Conservation (phyloP, 306 rosid species). For the Vachellia pachyceras region DNA sequence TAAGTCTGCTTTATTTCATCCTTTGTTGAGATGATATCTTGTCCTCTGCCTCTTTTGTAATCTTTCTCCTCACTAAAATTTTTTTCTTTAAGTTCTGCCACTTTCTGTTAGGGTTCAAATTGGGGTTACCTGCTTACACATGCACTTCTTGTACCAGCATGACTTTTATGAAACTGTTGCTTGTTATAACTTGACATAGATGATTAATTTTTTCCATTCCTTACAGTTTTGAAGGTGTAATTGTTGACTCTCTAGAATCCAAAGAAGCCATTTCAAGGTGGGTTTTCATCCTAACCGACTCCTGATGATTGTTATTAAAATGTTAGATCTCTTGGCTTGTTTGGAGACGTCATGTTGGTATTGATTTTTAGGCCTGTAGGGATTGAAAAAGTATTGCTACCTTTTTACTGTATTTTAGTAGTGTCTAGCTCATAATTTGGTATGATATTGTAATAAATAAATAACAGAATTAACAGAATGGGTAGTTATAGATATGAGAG, state of each 20-base stretch:
- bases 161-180: not conserved
- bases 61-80: not conserved
- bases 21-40: not conserved
- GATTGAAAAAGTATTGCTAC: conserved; percentile 20
- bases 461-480: too few relatives aligned
- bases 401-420: conserved; percentile 8
- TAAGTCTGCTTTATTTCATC: not conserved
- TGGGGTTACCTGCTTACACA: conserved; percentile 3
- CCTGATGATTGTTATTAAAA: conserved; percentile 14
- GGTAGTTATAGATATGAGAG: too few relatives aligned
- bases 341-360: conserved; percentile 11
- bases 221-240: conserved; percentile 84
- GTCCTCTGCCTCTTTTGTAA: not conserved
- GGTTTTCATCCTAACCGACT: conserved; percentile 41
- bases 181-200: conserved; percentile 33
- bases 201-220: conserved; percentile 28
- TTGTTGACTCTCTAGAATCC: conserved; percentile 80
- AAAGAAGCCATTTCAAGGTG: conserved; percentile 83
- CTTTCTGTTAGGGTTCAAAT: conserved; percentile 23
- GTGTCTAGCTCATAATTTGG: conserved; percentile 4
- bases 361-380: conserved; percentile 20
- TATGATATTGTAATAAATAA: too few relatives aligned
- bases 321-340: conserved; percentile 21
- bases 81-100: not conserved
- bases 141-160: not conserved